Evolutionary conservation across 805 yeast species (phyloP).

Genomic region (Hanseniaspora lachancei): DNA sequence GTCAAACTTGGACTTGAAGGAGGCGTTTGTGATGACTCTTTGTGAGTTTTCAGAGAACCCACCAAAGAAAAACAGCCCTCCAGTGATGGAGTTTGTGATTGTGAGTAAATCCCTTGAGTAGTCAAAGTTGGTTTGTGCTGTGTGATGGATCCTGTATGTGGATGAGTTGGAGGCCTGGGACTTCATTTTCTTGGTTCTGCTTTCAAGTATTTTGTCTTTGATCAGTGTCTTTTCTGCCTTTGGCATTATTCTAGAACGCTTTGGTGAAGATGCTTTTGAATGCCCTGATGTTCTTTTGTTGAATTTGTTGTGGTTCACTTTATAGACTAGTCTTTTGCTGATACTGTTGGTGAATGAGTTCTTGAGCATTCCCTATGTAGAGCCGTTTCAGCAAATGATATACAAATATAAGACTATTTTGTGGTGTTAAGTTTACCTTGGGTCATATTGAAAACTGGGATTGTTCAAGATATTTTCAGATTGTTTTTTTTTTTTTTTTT

Average conservation of each 20-base stretch:
- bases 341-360: background rate
- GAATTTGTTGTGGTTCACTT: background rate
- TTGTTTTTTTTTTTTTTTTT: too few species aligned
- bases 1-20: background rate
- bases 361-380: background rate
- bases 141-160: conserved; percentile 40
- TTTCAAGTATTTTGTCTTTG: background rate
- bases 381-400: background rate
- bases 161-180: background rate
- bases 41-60: conserved; percentile 79
- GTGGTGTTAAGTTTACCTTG: too few species aligned
- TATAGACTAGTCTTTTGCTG: background rate
- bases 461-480: background rate
- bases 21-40: conserved; percentile 31
- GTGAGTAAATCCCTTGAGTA: conserved; percentile 37
- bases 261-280: background rate
- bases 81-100: conserved; percentile 32
- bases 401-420: too few species aligned
- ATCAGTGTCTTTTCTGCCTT: background rate
- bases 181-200: background rate
- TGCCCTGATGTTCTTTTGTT: background rate
- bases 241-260: background rate
- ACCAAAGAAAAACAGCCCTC: conserved; percentile 52
- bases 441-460: background rate
- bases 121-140: conserved; percentile 53